Conservation (phyloP, 1,284 basidiomycete species). For the Mrakiaceae sp. region DNA sequence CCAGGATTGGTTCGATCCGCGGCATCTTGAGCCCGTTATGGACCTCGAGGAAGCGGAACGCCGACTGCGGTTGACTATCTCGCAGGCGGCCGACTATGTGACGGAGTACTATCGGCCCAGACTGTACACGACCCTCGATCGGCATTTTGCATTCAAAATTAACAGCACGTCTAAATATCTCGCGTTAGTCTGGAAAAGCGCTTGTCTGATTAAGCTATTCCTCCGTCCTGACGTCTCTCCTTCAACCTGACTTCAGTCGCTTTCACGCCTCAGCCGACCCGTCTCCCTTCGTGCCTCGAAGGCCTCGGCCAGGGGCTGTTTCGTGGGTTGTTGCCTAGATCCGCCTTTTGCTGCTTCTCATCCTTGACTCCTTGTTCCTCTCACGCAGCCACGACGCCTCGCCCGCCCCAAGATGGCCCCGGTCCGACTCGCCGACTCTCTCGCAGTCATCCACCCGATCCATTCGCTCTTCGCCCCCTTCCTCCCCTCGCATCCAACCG, state of each 20-base stretch:
- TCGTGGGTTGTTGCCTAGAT: neutral
- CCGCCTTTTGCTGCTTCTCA: no score
- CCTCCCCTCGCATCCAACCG: neutral
- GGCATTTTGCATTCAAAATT: conserved; percentile 46
- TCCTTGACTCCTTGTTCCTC: no score
- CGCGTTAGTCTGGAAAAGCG: conserved; percentile 18
- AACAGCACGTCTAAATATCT: conserved; percentile 30
- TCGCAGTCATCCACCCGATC: neutral
- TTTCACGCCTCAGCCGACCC: neutral
- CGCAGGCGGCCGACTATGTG: conserved; percentile 55
- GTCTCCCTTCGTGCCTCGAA: neutral
- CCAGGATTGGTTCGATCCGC: conserved; percentile 65
- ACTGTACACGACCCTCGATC: conserved; percentile 37
- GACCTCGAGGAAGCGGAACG: conserved; percentile 49
- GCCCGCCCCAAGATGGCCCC: neutral
- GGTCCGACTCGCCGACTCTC: neutral
- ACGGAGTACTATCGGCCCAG: conserved; percentile 82
- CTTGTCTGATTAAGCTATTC: neutral
- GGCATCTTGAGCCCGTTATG: conserved; percentile 52
- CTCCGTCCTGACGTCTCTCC: neutral
- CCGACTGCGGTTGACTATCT: conserved; percentile 23
- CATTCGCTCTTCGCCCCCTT: neutral
- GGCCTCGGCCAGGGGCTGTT: neutral
- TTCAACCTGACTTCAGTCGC: neutral
- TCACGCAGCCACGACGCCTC: no score